phyloP scores from a whole-genome alignment of 192 early-diverging fungal species.

The Martensiomyces pterosporus region DNA sequence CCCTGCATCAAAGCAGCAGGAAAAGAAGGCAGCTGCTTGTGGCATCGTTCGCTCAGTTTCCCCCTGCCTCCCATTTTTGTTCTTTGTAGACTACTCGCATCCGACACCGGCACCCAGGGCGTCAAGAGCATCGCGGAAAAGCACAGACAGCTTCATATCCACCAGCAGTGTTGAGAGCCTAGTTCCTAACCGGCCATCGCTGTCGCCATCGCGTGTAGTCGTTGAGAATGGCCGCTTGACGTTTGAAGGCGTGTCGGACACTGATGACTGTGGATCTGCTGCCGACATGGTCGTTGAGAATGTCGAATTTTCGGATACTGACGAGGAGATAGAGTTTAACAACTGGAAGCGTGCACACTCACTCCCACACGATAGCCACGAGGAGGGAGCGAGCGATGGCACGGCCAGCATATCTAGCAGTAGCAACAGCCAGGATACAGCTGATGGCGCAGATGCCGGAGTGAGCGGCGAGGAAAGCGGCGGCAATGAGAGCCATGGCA shows the following conservation, averaged over 20 bases:
- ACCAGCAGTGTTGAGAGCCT: constrained; percentile 22
- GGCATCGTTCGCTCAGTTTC: background rate
- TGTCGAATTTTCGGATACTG: constrained; percentile 34
- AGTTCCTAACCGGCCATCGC: constrained; percentile 27
- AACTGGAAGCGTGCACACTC: constrained; percentile 34
- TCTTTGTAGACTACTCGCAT: constrained; percentile 29
- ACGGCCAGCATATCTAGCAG: background rate
- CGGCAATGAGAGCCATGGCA: too few relatives aligned
- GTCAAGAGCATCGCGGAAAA: constrained; percentile 10
- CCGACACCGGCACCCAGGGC: constrained; percentile 35
- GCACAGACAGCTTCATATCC: constrained; percentile 17
- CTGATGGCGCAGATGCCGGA: background rate
- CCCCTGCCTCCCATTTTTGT: background rate
- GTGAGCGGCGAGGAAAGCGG: background rate
- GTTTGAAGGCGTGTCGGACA: constrained; percentile 11
- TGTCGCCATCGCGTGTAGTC: constrained; percentile 36
- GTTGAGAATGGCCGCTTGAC: constrained; percentile 25
- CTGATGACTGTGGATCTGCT: background rate
- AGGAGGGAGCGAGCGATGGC: background rate
- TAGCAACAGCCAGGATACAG: too few relatives aligned
- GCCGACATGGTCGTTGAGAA: constrained; percentile 1
- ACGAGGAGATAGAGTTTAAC: constrained; percentile 44
- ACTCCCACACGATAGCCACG: background rate
- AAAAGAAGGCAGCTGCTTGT: background rate
- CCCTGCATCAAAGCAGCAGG: background rate